These are phyloP conservation scores for Penicillium hesseltinei DNA, from an alignment of 2,329 filamentous ascomycete genomes.

Conservation along the genomic window DNA sequence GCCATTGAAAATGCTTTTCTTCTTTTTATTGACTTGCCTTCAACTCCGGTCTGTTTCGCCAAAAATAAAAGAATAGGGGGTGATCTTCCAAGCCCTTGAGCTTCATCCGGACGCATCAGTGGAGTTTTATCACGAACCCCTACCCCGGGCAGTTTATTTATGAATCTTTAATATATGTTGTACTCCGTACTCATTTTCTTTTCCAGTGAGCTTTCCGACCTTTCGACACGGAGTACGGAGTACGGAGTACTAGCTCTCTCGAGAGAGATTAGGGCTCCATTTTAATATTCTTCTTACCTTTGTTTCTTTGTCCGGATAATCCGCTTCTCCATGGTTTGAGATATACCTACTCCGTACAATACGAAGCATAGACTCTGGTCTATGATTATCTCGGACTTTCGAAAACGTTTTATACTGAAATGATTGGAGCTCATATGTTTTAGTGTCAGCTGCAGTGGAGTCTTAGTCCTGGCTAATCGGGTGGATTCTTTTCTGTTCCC, in stretches of 20 bases:
- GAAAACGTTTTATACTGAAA: neutral
- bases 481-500: conserved; percentile 31
- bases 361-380: neutral
- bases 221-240: neutral
- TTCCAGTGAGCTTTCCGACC: neutral
- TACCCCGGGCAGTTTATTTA: conserved; percentile 13
- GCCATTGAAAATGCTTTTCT: conserved; percentile 5
- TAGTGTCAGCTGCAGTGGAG: conserved; percentile 31
- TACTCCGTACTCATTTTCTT: conserved; percentile 7
- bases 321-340: neutral
- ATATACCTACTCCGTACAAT: neutral
- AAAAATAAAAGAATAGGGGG: neutral
- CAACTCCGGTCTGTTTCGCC: neutral
- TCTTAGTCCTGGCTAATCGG: conserved; percentile 30
- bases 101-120: conserved; percentile 10
- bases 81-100: conserved; percentile 1
- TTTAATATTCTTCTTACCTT: conserved; percentile 1
- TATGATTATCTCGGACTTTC: neutral
- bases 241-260: neutral
- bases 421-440: neutral
- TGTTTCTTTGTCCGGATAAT: conserved; percentile 1
- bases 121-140: conserved; percentile 21
- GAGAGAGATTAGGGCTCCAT: conserved; percentile 6
- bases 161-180: neutral
- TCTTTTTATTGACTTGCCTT: conserved; percentile 1